These are phyloP conservation scores for Exutisphaerella laricina DNA, from an alignment of 2,329 filamentous ascomycete species.

Conservation along the genomic window DNA sequence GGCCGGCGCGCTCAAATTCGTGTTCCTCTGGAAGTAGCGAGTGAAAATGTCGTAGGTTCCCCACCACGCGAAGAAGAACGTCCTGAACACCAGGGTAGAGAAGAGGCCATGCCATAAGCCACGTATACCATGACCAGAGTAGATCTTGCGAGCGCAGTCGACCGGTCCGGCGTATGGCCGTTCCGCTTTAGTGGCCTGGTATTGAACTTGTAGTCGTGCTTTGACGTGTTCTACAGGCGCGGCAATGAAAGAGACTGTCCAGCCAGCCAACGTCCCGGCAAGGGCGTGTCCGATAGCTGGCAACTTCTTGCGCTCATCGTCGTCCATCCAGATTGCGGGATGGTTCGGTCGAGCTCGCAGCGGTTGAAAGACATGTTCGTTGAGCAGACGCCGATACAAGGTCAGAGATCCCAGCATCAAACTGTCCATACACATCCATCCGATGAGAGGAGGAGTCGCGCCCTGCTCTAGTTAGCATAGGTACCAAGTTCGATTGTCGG, in stretches of 20 bases:
- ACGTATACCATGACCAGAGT: constrained; percentile 60
- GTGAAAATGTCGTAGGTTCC: constrained; percentile 86
- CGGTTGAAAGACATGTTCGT: constrained; percentile 70
- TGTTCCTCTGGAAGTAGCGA: constrained; percentile 59
- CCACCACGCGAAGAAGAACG: constrained; percentile 99
- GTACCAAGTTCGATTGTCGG: neutral
- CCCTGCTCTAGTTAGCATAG: constrained; percentile 6
- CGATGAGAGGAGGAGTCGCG: constrained; percentile 73
- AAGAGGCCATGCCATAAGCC: constrained; percentile 82
- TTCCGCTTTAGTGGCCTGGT: constrained; percentile 70
- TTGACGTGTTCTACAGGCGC: constrained; percentile 95
- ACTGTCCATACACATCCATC: constrained; percentile 98
- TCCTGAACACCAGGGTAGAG: constrained; percentile 81
- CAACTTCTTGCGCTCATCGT: constrained; percentile 46
- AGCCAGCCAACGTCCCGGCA: constrained; percentile 79
- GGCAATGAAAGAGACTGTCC: constrained; percentile 86
- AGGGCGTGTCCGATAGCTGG: constrained; percentile 78
- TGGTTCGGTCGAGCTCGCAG: constrained; percentile 21
- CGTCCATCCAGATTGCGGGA: constrained; percentile 23
- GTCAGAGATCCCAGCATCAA: constrained; percentile 89
- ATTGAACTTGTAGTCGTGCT: constrained; percentile 89
- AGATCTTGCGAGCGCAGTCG: constrained; percentile 69
- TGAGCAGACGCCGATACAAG: constrained; percentile 77
- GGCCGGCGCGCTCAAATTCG: constrained; percentile 65
- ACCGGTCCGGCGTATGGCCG: constrained; percentile 80